Percentiles rank a stretch among this genome's conserved stretches.
Conservation (phyloP, 2,329 filamentous ascomycete species). For the Hypomyces perniciosus region DNA sequence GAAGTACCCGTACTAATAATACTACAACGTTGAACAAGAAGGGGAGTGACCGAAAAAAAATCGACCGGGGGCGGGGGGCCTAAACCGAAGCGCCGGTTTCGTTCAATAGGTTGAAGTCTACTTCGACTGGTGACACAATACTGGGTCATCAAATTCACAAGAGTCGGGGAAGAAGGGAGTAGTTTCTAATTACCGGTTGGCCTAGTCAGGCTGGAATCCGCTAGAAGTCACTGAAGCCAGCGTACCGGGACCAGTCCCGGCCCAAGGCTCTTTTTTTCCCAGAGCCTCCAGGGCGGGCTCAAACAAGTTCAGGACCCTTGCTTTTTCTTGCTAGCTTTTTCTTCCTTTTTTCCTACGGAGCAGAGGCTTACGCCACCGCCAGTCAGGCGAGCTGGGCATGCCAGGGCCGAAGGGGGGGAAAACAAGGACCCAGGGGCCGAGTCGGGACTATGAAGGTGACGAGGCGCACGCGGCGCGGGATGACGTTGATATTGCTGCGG, state of each 20-base stretch:
- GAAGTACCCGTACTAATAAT: neutral
- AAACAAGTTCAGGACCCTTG: neutral
- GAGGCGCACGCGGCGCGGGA: constrained; percentile 6
- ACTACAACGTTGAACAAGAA: neutral
- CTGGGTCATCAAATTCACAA: constrained; percentile 7
- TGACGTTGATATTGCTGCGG: constrained; percentile 10
- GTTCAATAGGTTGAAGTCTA: neutral
- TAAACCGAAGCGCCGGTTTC: constrained; percentile 10
- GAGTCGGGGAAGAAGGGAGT: constrained; percentile 2
- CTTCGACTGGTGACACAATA: constrained; percentile 6
- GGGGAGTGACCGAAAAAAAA: neutral
- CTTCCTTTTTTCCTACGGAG: constrained; percentile 8
- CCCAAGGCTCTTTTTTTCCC: neutral
- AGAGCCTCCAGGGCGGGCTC: too few species aligned
- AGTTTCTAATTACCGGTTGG: constrained; percentile 7
- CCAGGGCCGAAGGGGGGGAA: constrained; percentile 5
- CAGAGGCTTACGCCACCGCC: constrained; percentile 5
- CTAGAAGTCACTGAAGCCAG: neutral
- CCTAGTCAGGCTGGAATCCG: constrained; percentile 10
- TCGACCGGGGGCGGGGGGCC: constrained; percentile 6
- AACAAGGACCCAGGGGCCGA: constrained; percentile 3
- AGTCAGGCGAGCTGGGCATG: constrained; percentile 10
- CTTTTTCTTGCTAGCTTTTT: neutral
- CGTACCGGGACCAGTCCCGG: constrained; percentile 4
- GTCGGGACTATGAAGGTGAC: constrained; percentile 3